These are phyloP conservation scores for Beauveria asiatica DNA, from an alignment of 2,329 filamentous ascomycete species.

Conservation along the genomic window DNA sequence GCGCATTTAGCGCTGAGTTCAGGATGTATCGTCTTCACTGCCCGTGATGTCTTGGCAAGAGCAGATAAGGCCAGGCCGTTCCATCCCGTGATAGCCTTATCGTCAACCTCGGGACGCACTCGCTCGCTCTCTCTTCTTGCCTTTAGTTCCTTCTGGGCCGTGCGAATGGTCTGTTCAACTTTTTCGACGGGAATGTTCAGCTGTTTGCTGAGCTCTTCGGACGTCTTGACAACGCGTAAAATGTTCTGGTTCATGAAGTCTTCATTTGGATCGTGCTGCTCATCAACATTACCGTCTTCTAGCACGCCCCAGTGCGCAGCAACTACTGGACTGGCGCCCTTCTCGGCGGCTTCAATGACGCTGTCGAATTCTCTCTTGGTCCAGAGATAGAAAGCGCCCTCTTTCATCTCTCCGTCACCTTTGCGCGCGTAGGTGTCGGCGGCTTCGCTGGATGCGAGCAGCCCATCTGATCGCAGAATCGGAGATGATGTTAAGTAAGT, in stretches of 20 bases:
- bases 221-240: constrained; percentile 59
- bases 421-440: constrained; percentile 72
- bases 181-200: constrained; percentile 65
- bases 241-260: constrained; percentile 95
- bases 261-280: constrained; percentile 78
- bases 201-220: constrained; percentile 62
- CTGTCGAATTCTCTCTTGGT: constrained; percentile 77
- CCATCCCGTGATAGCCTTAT: constrained; percentile 80
- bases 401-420: constrained; percentile 73
- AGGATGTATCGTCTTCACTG: constrained; percentile 53
- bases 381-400: constrained; percentile 95
- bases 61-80: constrained; percentile 84
- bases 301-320: constrained; percentile 79
- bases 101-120: constrained; percentile 69
- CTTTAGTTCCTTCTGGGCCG: constrained; percentile 59
- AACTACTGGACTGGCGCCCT: constrained; percentile 60
- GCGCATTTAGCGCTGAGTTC: constrained; percentile 53
- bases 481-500: constrained; percentile 73
- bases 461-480: constrained; percentile 59
- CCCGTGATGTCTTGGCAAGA: constrained; percentile 65
- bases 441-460: constrained; percentile 82
- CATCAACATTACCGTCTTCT: constrained; percentile 76
- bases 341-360: constrained; percentile 45
- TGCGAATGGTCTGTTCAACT: constrained; percentile 56
- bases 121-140: constrained; percentile 66